These are phyloP conservation scores for Pleurotus pulmonarius DNA, from an alignment of 768 basidiomycete genomes.

Conservation along the genomic window DNA sequence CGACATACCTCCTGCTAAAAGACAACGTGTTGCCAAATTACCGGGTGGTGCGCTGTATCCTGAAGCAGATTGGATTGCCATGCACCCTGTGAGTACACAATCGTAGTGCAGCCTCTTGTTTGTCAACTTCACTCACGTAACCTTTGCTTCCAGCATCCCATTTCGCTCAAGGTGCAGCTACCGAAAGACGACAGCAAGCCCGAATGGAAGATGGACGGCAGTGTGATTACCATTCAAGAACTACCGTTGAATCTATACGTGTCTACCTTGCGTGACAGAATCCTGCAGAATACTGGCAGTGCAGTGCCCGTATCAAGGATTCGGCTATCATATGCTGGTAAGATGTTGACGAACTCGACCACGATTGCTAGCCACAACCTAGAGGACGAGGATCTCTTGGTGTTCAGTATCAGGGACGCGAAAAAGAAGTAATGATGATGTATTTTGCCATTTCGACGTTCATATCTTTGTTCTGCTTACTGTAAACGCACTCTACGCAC, in stretches of 20 bases:
- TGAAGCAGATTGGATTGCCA: slow-evolving; percentile 84
- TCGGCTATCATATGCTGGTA: slow-evolving; percentile 72
- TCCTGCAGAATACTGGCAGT: slow-evolving; percentile 74
- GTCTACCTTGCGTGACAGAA: slow-evolving; percentile 86
- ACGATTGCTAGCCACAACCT: slow-evolving; percentile 86
- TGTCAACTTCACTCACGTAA: neutral
- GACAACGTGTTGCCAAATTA: slow-evolving; percentile 81
- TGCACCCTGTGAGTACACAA: slow-evolving; percentile 67
- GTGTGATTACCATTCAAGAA: slow-evolving; percentile 72
- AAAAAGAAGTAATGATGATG: slow-evolving; percentile 58
- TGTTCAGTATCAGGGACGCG: slow-evolving; percentile 70
- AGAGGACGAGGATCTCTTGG: slow-evolving; percentile 85
- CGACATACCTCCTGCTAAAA: slow-evolving; percentile 78
- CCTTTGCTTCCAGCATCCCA: slow-evolving; percentile 58
- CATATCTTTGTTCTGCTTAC: neutral
- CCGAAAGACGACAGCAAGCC: slow-evolving; percentile 80
- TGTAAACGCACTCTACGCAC: no score
- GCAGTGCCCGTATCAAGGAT: slow-evolving; percentile 79
- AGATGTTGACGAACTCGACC: slow-evolving; percentile 83
- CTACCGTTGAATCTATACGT: slow-evolving; percentile 82
- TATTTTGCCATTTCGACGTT: neutral
- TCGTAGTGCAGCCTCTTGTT: no score
- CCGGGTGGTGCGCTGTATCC: slow-evolving; percentile 83
- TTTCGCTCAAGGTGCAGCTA: slow-evolving; percentile 81
- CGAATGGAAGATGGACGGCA: slow-evolving; percentile 91